Evolutionary conservation across 2,329 filamentous ascomycete genomes (phyloP).

Genomic region (Penicillium corylophilum): DNA sequence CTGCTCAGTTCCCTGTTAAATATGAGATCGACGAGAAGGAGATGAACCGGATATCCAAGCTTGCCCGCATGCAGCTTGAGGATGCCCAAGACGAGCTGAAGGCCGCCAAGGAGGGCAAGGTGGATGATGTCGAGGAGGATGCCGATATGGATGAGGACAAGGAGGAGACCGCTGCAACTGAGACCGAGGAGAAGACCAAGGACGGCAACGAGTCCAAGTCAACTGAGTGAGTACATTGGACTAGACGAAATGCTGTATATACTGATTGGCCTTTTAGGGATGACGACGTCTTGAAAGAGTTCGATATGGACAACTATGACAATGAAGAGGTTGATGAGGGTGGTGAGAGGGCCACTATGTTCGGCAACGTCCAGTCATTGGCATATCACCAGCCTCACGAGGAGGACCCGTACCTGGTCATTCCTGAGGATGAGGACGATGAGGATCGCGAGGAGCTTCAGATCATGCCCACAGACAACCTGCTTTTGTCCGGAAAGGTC

Average conservation of each 20-base stretch:
- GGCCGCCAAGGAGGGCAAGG: conserved; percentile 60
- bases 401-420: conserved; percentile 93
- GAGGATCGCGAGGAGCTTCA: conserved; percentile 93
- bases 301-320: conserved; percentile 94
- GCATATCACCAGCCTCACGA: conserved; percentile 93
- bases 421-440: conserved; percentile 76
- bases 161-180: conserved; percentile 32
- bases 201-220: conserved; percentile 19
- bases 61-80: conserved; percentile 78
- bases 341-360: conserved; percentile 78
- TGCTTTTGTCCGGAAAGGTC: conserved; percentile 87
- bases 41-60: conserved; percentile 70
- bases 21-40: conserved; percentile 75
- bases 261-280: conserved; percentile 41
- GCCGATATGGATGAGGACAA: conserved; percentile 43
- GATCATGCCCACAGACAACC: conserved; percentile 87
- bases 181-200: conserved; percentile 23
- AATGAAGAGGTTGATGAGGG: conserved; percentile 70
- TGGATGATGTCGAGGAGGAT: conserved; percentile 39
- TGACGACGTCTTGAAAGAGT: conserved; percentile 92
- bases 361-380: conserved; percentile 89
- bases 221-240: conserved; percentile 19
- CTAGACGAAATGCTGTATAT: background rate
- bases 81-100: conserved; percentile 86
- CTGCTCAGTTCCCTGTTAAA: conserved; percentile 71